phyloP scores from a whole-genome alignment of 352 stramenopile genomes.

The Phytopythium ostracodes region DNA sequence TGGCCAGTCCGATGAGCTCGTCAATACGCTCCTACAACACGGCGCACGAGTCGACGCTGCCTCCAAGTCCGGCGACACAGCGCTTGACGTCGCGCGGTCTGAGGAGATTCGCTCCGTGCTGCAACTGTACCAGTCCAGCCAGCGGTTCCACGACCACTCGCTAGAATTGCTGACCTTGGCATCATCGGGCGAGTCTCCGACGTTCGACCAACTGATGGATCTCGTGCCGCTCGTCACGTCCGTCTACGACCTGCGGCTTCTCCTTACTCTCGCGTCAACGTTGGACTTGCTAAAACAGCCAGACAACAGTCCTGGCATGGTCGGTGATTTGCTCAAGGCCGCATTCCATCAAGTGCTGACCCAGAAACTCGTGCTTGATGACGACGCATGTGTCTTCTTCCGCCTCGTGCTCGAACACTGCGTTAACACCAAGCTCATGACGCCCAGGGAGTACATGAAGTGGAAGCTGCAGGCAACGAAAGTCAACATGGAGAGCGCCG shows the following conservation, averaged over 20 bases:
- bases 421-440: conserved; percentile 8
- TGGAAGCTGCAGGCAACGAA: conserved; percentile 25
- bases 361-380: conserved; percentile 27
- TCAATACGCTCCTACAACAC: neutral
- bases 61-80: neutral
- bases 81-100: neutral
- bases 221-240: conserved; percentile 25
- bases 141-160: neutral
- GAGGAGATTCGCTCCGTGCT: neutral
- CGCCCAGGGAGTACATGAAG: conserved; percentile 14
- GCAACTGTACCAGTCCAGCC: neutral
- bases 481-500: conserved; percentile 25
- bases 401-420: conserved; percentile 22
- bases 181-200: conserved; percentile 3
- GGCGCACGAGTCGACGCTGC: neutral
- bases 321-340: conserved; percentile 4
- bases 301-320: neutral
- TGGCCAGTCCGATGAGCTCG: too few relatives aligned
- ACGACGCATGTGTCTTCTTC: conserved; percentile 21
- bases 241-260: conserved; percentile 22
- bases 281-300: neutral
- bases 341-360: conserved; percentile 23
- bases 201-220: conserved; percentile 9
- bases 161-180: neutral
- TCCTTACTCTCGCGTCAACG: conserved; percentile 15